Conservation (phyloP, 306 rosid genomes). For the Prunus kanzakura region DNA sequence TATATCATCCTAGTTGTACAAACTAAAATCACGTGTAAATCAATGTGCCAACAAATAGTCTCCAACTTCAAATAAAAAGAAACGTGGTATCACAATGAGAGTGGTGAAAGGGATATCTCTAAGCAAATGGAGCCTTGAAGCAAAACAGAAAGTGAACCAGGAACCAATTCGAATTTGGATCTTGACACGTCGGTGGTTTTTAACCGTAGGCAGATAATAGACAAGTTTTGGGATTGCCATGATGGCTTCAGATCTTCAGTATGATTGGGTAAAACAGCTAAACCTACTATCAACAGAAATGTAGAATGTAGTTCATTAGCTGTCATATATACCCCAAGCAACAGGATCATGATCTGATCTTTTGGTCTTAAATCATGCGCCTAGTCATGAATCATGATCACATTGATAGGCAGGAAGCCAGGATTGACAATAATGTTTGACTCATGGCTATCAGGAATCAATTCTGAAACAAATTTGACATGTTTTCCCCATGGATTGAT, state of each 20-base stretch:
- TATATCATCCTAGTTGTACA: no score
- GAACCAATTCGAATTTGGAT: no score
- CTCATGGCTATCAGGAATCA: background rate
- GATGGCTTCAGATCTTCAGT: background rate
- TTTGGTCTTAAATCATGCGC: background rate
- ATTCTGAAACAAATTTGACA: background rate
- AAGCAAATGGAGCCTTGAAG: background rate
- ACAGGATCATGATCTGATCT: background rate
- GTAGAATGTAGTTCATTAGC: background rate
- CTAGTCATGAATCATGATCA: background rate
- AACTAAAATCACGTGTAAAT: background rate
- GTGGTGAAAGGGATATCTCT: background rate
- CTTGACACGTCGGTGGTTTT: no score
- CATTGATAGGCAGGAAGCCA: no score
- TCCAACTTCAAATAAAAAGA: background rate
- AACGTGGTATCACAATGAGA: background rate
- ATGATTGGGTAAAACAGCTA: background rate
- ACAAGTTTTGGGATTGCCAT: background rate
- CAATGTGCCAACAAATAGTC: background rate
- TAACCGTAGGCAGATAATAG: background rate
- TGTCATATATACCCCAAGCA: background rate
- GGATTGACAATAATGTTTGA: background rate
- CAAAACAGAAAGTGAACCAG: background rate
- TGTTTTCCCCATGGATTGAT: background rate
- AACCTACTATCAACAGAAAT: background rate